phyloP scores from a whole-genome alignment of 495 filamentous ascomycete genomes.

The Penicillium odoratum region DNA sequence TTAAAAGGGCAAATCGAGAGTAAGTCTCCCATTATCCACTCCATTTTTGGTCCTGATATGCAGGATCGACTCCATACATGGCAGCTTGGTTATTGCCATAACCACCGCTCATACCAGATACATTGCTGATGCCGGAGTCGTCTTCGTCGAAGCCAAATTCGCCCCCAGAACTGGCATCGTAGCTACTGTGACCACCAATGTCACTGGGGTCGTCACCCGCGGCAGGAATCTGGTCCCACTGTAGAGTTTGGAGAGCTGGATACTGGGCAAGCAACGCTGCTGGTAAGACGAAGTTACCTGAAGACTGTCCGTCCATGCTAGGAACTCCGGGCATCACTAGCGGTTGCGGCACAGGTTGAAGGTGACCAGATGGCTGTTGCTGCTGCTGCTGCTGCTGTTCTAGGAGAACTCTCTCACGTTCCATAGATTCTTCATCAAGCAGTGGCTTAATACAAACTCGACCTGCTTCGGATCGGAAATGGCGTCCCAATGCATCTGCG shows the following conservation, averaged over 20 bases:
- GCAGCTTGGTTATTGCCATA: conserved; percentile 35
- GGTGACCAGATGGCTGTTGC: conserved; percentile 31
- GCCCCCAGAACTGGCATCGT: conserved; percentile 79
- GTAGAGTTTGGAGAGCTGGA: conserved; percentile 80
- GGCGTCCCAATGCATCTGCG: conserved; percentile 92
- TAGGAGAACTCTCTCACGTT: conserved; percentile 66
- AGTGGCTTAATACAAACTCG: conserved; percentile 95
- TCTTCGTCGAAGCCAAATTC: conserved; percentile 55
- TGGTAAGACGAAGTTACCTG: conserved; percentile 69
- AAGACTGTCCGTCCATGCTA: conserved; percentile 39
- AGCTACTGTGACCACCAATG: conserved; percentile 79
- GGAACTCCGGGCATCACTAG: conserved; percentile 44
- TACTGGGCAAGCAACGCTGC: conserved; percentile 88
- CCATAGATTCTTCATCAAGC: conserved; percentile 82
- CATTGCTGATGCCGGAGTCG: conserved; percentile 37
- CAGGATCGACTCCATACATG: conserved; percentile 37
- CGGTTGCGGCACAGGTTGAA: conserved; percentile 44
- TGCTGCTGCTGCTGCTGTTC: conserved; percentile 49
- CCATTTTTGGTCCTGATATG: conserved; percentile 38
- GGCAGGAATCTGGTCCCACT: conserved; percentile 64
- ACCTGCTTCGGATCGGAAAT: conserved; percentile 94
- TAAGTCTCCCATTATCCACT: conserved; percentile 18
- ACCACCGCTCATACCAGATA: conserved; percentile 38
- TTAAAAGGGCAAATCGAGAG: conserved; percentile 5
- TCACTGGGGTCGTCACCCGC: conserved; percentile 64